Evolutionary conservation across 164 flowering plant species (phyloP).

Genomic region (Chimonanthus salicifolius): DNA sequence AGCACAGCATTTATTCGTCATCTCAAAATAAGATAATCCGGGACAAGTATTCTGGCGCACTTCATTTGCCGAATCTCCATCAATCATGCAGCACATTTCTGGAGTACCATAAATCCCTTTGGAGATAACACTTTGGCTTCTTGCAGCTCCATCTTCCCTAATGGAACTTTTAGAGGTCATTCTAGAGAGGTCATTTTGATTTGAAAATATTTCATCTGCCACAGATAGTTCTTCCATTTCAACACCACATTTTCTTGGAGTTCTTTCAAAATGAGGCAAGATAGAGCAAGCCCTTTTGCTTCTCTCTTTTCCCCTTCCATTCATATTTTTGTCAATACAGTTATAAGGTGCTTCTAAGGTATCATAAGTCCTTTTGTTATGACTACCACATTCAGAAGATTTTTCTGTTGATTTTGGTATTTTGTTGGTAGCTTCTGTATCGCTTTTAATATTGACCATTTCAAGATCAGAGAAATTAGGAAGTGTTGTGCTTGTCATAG

Average conservation of each 20-base stretch:
- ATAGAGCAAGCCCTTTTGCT: no score
- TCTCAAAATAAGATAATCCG: no score
- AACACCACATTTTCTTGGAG: no score
- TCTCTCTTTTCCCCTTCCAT: no score
- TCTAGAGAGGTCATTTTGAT: neutral
- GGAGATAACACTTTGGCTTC: no score
- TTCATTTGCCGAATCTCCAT: slow-evolving; percentile 14
- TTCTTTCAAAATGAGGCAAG: no score
- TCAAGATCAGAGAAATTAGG: neutral
- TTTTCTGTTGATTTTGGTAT: neutral
- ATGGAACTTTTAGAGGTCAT: slow-evolving; percentile 4
- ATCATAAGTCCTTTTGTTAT: no score
- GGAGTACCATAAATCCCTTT: no score
- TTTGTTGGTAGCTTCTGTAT: neutral
- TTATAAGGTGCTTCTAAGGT: no score
- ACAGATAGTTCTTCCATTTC: neutral
- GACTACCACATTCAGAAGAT: neutral
- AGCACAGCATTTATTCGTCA: neutral
- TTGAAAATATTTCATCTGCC: neutral
- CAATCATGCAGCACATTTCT: slow-evolving; percentile 17
- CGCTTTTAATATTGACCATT: neutral
- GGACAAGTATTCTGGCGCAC: no score
- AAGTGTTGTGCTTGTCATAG: neutral
- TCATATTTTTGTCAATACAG: no score
- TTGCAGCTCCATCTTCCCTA: neutral